phyloP scores from a whole-genome alignment of 495 filamentous ascomycete genomes.

The Trichoderma reesei region DNA sequence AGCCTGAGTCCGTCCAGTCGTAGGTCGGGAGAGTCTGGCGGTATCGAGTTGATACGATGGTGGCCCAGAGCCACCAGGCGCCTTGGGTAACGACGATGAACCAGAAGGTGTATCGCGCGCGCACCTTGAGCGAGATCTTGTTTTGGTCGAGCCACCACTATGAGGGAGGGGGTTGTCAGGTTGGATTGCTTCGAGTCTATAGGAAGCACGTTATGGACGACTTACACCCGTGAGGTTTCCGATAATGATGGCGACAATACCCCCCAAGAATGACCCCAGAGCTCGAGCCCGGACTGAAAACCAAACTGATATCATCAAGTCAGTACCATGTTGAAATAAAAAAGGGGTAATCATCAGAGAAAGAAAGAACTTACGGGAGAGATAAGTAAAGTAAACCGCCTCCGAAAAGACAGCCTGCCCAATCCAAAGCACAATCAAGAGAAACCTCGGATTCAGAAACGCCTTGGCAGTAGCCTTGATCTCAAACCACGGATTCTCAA shows the following conservation, averaged over 20 bases:
- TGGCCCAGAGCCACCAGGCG: conserved; percentile 53
- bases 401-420: conserved; percentile 52
- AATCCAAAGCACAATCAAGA: conserved; percentile 50
- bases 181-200: neutral
- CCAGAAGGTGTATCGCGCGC: conserved; percentile 31
- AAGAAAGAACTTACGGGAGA: conserved; percentile 20
- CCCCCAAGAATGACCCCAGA: conserved; percentile 51
- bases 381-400: conserved; percentile 54
- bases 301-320: conserved; percentile 31
- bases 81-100: conserved; percentile 44
- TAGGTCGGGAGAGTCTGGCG: conserved; percentile 38
- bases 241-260: conserved; percentile 45
- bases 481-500: conserved; percentile 38
- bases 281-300: conserved; percentile 53
- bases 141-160: conserved; percentile 42
- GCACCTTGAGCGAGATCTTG: conserved; percentile 36
- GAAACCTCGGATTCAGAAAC: conserved; percentile 42
- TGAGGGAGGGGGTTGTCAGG: neutral
- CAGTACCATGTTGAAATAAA: neutral
- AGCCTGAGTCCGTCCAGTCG: conserved; percentile 48
- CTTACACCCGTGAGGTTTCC: conserved; percentile 45
- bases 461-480: conserved; percentile 40
- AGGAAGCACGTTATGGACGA: neutral
- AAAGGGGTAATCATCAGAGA: neutral
- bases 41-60: conserved; percentile 45